phyloP scores from a whole-genome alignment of 495 filamentous ascomycete species.

The Xylaria telfairii region DNA sequence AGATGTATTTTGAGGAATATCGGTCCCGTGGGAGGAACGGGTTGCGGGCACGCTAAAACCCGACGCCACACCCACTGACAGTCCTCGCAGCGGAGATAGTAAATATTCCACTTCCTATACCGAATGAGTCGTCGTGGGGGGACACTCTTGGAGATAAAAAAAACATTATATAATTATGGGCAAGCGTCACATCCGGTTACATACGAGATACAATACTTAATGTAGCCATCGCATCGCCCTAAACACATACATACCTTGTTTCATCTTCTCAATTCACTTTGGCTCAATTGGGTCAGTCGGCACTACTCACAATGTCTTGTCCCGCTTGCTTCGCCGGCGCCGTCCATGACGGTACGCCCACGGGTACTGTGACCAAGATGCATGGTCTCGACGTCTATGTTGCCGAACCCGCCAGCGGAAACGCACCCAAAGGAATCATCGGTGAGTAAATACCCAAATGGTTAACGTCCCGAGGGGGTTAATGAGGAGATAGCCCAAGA shows the following conservation, averaged over 20 bases:
- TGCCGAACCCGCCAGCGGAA: slow-evolving; percentile 39
- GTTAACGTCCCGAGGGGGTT: not conserved
- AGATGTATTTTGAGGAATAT: not conserved
- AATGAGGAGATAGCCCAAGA: not conserved
- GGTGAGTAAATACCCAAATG: not conserved
- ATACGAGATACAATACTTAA: not conserved
- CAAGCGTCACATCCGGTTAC: not conserved
- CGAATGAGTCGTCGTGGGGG: not conserved
- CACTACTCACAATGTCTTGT: slow-evolving; percentile 34
- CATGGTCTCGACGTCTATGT: slow-evolving; percentile 52
- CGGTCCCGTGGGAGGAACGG: not conserved
- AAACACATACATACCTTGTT: not conserved
- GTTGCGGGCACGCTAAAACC: not conserved
- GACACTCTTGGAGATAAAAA: not conserved
- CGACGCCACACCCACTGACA: not conserved
- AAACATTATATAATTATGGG: not conserved
- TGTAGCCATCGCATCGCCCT: not conserved
- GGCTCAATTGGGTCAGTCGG: not conserved
- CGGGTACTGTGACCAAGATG: slow-evolving; percentile 35
- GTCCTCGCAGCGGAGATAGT: not conserved
- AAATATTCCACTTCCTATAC: not conserved
- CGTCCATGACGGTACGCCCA: slow-evolving; percentile 32
- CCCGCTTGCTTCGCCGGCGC: slow-evolving; percentile 35
- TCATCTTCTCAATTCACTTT: not conserved
- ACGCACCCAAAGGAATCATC: slow-evolving; percentile 44